Percentiles rank a stretch among this genome's conserved stretches.
phyloP scores from a whole-genome alignment of 805 yeast genomes.

The Cyberlindnera maritima region DNA sequence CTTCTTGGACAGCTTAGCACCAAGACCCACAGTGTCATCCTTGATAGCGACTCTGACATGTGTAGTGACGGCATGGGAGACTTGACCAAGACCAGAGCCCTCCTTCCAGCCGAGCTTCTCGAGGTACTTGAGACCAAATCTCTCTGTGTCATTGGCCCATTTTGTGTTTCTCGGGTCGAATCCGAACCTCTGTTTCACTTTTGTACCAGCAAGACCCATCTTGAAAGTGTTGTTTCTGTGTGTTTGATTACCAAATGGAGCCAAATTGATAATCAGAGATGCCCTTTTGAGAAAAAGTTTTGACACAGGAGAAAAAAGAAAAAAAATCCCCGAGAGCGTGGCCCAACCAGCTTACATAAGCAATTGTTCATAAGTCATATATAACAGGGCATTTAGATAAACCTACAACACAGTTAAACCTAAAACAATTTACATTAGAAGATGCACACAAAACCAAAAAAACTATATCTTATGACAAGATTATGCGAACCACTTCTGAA shows the following conservation, averaged over 20 bases:
- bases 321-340: background rate
- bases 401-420: background rate
- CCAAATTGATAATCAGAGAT: background rate
- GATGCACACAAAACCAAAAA: background rate
- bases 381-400: no score
- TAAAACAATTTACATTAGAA: background rate
- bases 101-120: slow-evolving; percentile 89
- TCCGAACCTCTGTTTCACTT: slow-evolving; percentile 82
- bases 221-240: background rate
- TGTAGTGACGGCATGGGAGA: slow-evolving; percentile 61
- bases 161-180: slow-evolving; percentile 89
- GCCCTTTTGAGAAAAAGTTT: background rate
- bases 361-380: no score
- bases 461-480: background rate
- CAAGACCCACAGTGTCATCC: slow-evolving; percentile 82
- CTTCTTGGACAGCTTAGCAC: slow-evolving; percentile 68
- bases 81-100: slow-evolving; percentile 83
- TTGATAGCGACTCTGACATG: slow-evolving; percentile 83
- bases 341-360: background rate
- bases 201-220: slow-evolving; percentile 84
- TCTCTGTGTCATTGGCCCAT: slow-evolving; percentile 82
- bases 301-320: background rate
- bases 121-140: slow-evolving; percentile 88
- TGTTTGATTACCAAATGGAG: background rate
- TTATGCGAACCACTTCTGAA: slow-evolving; percentile 55